Percentiles rank a stretch among this genome's conserved stretches.
These are phyloP conservation scores for Chionographis japonica DNA, from an alignment of 106 monocot species.

Conservation along the genomic window DNA sequence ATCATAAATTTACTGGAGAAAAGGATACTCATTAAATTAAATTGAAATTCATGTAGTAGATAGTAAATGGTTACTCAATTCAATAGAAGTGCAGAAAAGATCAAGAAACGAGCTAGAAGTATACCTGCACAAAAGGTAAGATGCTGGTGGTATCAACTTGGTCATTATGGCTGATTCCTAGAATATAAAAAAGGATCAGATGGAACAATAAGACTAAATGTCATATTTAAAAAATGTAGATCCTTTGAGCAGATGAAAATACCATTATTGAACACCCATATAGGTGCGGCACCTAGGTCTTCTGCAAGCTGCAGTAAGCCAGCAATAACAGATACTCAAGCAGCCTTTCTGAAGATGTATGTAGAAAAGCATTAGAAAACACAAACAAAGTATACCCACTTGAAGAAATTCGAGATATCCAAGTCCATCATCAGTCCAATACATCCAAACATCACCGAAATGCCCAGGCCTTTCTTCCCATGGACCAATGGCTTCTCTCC, in stretches of 20 bases:
- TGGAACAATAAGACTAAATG: not conserved
- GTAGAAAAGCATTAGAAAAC: not conserved
- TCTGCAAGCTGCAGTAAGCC: constrained; percentile 56
- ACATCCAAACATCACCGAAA: constrained; percentile 91
- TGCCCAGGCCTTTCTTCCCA: constrained; percentile 99
- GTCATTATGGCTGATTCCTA: constrained; percentile 87
- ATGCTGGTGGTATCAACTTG: constrained; percentile 61
- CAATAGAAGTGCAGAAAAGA: not conserved
- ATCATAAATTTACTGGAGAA: no score
- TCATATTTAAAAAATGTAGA: not conserved
- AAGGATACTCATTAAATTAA: no score
- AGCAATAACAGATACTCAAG: constrained; percentile 8
- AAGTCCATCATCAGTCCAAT: constrained; percentile 99
- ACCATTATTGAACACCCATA: constrained; percentile 85
- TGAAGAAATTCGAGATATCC: constrained; percentile 93
- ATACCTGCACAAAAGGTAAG: constrained; percentile 75
- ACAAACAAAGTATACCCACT: constrained; percentile 22
- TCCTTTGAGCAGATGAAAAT: constrained; percentile 6
- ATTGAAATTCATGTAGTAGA: no score
- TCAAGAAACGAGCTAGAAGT: constrained; percentile 1
- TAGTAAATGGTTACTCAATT: no score
- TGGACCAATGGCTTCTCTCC: constrained; percentile 82
- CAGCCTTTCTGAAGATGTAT: not conserved
- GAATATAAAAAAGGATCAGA: constrained; percentile 4
- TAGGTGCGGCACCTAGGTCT: constrained; percentile 58